Conservation (phyloP, 805 yeast genomes). For the Candida pini region DNA sequence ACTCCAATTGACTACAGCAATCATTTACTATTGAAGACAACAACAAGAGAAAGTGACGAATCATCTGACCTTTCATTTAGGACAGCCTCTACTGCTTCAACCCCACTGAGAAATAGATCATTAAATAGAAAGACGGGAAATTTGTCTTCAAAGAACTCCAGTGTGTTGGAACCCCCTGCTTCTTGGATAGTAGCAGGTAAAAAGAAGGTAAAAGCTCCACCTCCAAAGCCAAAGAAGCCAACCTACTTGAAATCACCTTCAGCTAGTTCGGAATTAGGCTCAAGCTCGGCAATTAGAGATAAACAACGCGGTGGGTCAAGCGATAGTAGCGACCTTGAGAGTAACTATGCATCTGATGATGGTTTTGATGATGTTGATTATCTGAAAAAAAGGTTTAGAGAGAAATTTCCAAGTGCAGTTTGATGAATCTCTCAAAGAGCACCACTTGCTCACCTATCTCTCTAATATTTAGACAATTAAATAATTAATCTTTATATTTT, state of each 20-base stretch:
- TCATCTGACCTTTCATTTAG: too few relatives aligned
- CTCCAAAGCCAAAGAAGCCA: constrained; percentile 66
- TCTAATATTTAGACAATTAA: too few relatives aligned
- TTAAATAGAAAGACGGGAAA: not conserved
- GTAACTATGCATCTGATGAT: constrained; percentile 14
- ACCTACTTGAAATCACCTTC: constrained; percentile 38
- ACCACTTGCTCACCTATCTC: too few relatives aligned
- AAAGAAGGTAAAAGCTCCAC: constrained; percentile 24
- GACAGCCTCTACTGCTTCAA: not conserved
- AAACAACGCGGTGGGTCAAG: too few relatives aligned
- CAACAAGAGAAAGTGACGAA: not conserved
- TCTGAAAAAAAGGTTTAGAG: constrained; percentile 50
- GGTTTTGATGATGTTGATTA: constrained; percentile 52
- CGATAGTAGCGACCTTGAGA: too few relatives aligned
- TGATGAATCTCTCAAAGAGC: too few relatives aligned
- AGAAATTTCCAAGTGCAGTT: constrained; percentile 57
- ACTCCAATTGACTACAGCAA: constrained; percentile 1
- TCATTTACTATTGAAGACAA: not conserved
- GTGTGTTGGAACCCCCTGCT: not conserved
- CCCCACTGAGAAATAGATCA: not conserved
- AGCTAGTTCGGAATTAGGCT: too few relatives aligned
- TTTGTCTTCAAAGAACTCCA: not conserved
- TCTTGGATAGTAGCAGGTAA: constrained; percentile 2
- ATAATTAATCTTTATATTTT: too few relatives aligned
- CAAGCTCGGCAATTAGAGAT: too few relatives aligned